phyloP scores from a whole-genome alignment of 1,284 basidiomycete species.

The Ceratobasidium sp. region DNA sequence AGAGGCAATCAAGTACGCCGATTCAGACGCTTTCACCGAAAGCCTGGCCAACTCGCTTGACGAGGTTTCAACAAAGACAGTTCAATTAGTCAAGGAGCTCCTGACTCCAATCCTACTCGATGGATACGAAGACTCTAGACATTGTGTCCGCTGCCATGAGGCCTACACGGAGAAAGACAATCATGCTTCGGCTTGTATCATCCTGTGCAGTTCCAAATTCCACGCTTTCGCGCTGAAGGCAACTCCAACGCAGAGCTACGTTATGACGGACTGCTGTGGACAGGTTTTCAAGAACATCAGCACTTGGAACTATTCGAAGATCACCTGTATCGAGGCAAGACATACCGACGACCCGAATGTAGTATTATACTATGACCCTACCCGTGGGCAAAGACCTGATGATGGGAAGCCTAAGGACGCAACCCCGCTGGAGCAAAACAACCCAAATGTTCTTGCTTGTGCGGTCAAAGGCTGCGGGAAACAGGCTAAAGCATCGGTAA shows the following conservation, averaged over 20 bases:
- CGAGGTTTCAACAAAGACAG: not conserved
- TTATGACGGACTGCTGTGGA: not conserved
- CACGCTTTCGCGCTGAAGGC: too few species aligned
- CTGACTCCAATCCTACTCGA: not conserved
- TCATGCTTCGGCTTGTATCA: not conserved
- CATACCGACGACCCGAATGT: constrained; percentile 1
- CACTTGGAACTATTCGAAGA: not conserved
- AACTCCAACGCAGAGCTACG: not conserved
- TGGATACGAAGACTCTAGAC: not conserved
- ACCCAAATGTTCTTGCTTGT: not conserved
- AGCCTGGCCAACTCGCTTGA: not conserved
- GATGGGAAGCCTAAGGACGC: not conserved
- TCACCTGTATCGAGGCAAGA: not conserved
- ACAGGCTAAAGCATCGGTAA: not conserved
- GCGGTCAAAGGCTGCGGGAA: not conserved
- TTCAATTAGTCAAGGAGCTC: not conserved
- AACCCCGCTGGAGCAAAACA: not conserved
- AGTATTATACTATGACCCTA: not conserved
- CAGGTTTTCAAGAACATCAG: not conserved
- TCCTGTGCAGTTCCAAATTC: too few species aligned
- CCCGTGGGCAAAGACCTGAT: not conserved
- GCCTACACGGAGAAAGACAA: constrained; percentile 4
- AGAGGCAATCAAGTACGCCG: not conserved
- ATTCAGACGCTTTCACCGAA: not conserved
- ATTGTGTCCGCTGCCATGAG: constrained; percentile 11